Base-by-base conservation (phyloP, 768 basidiomycete genomes). In the Omphalotus guepiniiformis region DNA sequence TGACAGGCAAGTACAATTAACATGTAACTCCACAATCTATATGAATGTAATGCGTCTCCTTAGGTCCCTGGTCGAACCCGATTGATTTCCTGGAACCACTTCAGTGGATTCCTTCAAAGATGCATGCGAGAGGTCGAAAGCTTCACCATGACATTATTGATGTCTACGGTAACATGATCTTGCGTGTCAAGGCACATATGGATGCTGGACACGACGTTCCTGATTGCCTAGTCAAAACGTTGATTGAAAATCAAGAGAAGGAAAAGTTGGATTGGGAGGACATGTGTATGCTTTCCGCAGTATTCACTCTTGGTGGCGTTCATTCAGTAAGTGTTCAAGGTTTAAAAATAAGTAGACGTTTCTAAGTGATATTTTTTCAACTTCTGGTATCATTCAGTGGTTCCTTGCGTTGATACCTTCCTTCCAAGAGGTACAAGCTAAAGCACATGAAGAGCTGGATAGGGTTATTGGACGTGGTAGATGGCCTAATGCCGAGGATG, bases 261-360 rank as follows among this genome's bases (percentile, higher is more conserved):
- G 70, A 73, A 35, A 45, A 57, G 6, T 55, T 75, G 21, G 68
- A 69, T 47, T 52, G 61, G 39, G 37, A 68, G 2, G 74, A 76
- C 54, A 67, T 71, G 60, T 39, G 59, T 6, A 71, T 73, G 26
- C 56, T 76, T 13, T 63, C 67, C 16, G 58, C 68, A 3, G 70
- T 65, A 3, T 73, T 74, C 51, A 72, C 69, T 62, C 67, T 74
- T 9, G 73, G 68, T 3, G 73, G 73, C 11, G 68, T 74, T n/a
- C 66, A 74, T 47, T 66, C 73, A 25, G 72, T 71, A 36, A 16
- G 62, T 54, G 4, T 13, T 15, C 18, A 4, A 19, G n/a, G n/a
- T n/a, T n/a, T n/a, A n/a, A n/a, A n/a, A n/a, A n/a, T n/a, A n/a
- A n/a, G n/a, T n/a, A n/a, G n/a, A n/a, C n/a, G n/a, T n/a, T n/a